Evolutionary conservation across 805 yeast species (phyloP).

Genomic region (Phaffomyces antillensis): DNA sequence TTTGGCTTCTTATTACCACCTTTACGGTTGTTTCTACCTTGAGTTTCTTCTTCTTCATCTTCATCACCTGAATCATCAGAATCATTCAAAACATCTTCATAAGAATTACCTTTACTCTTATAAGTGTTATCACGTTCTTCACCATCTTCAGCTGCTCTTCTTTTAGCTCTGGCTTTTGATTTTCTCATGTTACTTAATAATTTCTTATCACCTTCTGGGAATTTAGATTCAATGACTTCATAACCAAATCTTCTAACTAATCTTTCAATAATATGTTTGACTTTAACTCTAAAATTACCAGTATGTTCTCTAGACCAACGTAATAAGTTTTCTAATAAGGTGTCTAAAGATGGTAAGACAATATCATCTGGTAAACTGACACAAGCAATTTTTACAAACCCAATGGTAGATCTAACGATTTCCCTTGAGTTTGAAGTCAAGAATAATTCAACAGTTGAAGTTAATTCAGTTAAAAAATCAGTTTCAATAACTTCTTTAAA

Average conservation of each 20-base stretch:
- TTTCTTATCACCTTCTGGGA: slow-evolving; percentile 88
- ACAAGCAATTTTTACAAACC: slow-evolving; percentile 86
- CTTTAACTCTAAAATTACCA: slow-evolving; percentile 89
- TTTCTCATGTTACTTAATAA: slow-evolving; percentile 81
- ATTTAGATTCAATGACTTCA: slow-evolving; percentile 70
- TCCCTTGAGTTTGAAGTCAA: slow-evolving; percentile 88
- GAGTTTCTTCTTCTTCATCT: slow-evolving; percentile 21
- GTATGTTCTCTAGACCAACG: slow-evolving; percentile 95
- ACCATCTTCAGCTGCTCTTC: slow-evolving; percentile 48
- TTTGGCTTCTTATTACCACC: slow-evolving; percentile 25
- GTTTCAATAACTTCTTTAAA: slow-evolving; percentile 59
- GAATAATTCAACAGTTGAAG: slow-evolving; percentile 82
- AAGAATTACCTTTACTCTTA: slow-evolving; percentile 67
- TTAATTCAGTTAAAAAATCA: slow-evolving; percentile 62
- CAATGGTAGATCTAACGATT: slow-evolving; percentile 89
- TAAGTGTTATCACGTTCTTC: slow-evolving; percentile 31
- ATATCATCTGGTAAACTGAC: slow-evolving; percentile 74
- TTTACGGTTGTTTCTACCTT: slow-evolving; percentile 18
- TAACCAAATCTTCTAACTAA: slow-evolving; percentile 85
- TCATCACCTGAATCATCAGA: slow-evolving; percentile 53
- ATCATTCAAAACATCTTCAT: slow-evolving; percentile 85
- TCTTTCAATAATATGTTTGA: slow-evolving; percentile 89
- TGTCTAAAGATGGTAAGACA: slow-evolving; percentile 58
- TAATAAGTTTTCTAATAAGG: slow-evolving; percentile 64
- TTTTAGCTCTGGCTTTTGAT: slow-evolving; percentile 75